phyloP scores from a whole-genome alignment of 2,329 filamentous ascomycete genomes.

The Ceratocystis smalleyi region DNA sequence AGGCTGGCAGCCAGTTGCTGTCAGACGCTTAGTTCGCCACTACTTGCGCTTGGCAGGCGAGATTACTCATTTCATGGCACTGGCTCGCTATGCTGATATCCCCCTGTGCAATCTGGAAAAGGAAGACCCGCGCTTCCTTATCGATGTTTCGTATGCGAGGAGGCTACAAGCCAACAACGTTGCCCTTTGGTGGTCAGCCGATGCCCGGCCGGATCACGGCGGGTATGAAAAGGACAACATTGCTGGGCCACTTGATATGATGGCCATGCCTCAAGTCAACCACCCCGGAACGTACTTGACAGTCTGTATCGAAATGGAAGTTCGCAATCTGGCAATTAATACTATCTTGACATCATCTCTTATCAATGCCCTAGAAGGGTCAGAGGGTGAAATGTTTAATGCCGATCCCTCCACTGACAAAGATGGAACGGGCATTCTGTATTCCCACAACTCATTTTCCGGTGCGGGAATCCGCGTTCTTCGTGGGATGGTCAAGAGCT shows the following conservation, averaged over 20 bases:
- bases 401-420: constrained; percentile 48
- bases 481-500: constrained; percentile 94
- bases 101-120: constrained; percentile 89
- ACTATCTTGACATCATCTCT: constrained; percentile 92
- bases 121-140: constrained; percentile 86
- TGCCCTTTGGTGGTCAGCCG: constrained; percentile 90
- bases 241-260: constrained; percentile 62
- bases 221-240: constrained; percentile 92
- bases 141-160: constrained; percentile 88
- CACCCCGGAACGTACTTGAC: constrained; percentile 87
- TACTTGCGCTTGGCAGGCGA: constrained; percentile 88
- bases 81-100: constrained; percentile 84
- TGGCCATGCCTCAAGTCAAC: constrained; percentile 86
- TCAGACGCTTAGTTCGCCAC: constrained; percentile 70
- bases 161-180: constrained; percentile 82
- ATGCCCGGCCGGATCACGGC: constrained; percentile 79
- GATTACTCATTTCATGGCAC: constrained; percentile 73
- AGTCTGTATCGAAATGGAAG: constrained; percentile 86
- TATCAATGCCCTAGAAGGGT: constrained; percentile 88
- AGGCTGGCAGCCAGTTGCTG: constrained; percentile 83
- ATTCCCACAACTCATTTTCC: constrained; percentile 54
- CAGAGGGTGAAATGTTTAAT: constrained; percentile 75
- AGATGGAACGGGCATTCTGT: constrained; percentile 23
- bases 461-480: constrained; percentile 79
- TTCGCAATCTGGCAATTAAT: constrained; percentile 92